Conservation (phyloP, 1,284 basidiomycete species). For the Cutaneotrichosporon spelunceum region DNA sequence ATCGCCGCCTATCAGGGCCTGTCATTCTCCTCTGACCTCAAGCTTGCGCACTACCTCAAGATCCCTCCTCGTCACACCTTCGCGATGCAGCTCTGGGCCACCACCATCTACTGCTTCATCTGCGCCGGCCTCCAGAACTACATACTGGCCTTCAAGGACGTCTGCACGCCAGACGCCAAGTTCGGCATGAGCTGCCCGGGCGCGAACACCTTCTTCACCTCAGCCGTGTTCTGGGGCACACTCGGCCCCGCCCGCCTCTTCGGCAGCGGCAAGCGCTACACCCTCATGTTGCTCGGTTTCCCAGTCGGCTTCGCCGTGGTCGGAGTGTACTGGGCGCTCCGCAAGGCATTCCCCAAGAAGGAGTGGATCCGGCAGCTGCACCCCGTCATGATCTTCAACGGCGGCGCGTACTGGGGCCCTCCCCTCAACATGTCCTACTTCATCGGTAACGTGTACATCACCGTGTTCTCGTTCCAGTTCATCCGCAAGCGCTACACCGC, state of each 20-base stretch:
- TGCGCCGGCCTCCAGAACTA: conserved; percentile 31
- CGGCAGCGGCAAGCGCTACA: conserved; percentile 61
- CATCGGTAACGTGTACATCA: conserved; percentile 30
- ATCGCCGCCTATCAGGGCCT: conserved; percentile 8
- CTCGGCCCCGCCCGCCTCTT: conserved; percentile 71
- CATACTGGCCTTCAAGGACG: conserved; percentile 25
- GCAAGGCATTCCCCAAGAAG: conserved; percentile 16
- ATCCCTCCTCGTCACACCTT: conserved; percentile 57
- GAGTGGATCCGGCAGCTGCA: conserved; percentile 20
- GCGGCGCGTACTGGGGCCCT: conserved; percentile 14
- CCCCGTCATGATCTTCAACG: conserved; percentile 23
- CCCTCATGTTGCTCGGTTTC: conserved; percentile 64
- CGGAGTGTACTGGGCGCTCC: conserved; percentile 21
- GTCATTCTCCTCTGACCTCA: conserved; percentile 56
- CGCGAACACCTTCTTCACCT: conserved; percentile 21
- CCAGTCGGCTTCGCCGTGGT: conserved; percentile 58
- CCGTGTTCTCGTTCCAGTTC: conserved; percentile 39
- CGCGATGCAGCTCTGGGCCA: conserved; percentile 63
- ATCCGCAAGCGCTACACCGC: conserved; percentile 32
- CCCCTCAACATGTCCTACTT: conserved; percentile 44
- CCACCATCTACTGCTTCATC: conserved; percentile 55
- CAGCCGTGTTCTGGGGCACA: conserved; percentile 70
- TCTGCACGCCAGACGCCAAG: conserved; percentile 28
- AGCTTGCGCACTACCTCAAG: conserved; percentile 46
- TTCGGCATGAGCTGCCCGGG: conserved; percentile 25